Evolutionary conservation across 768 basidiomycete genomes (phyloP).

Genomic region (Tylopilus balloui): DNA sequence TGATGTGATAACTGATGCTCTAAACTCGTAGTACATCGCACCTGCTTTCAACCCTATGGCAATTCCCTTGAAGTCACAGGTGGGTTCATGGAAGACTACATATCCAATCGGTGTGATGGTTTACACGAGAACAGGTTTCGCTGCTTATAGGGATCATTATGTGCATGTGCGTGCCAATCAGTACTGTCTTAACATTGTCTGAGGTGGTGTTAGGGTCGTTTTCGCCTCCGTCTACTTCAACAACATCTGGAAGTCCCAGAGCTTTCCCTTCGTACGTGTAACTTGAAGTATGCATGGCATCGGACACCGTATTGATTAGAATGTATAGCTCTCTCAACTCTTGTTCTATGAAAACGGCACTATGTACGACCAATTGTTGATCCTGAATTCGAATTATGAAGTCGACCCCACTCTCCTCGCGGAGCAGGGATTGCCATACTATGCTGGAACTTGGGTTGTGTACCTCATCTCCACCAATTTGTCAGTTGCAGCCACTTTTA

Average conservation of each 20-base stretch:
- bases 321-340: not conserved
- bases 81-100: not conserved
- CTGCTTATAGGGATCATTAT: constrained; percentile 45
- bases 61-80: constrained; percentile 52
- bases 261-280: constrained; percentile 49
- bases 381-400: not conserved
- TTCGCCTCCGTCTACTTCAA: constrained; percentile 37
- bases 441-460: constrained; percentile 25
- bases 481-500: constrained; percentile 46
- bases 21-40: constrained; percentile 18
- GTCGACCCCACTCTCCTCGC: constrained; percentile 48
- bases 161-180: constrained; percentile 40
- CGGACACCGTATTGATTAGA: not conserved
- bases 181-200: not conserved
- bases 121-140: constrained; percentile 32
- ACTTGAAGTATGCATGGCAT: not conserved
- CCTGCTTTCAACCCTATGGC: constrained; percentile 41
- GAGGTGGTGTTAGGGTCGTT: constrained; percentile 23
- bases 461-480: constrained; percentile 16
- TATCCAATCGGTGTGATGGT: not conserved
- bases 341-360: constrained; percentile 1
- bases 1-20: not conserved
- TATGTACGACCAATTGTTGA: not conserved
- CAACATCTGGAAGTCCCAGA: constrained; percentile 55
- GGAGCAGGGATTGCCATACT: constrained; percentile 35